A percentile compares a stretch with the other conserved stretches of the same genome.
Conservation (phyloP, 768 basidiomycete genomes). For the Boletus speciosus region DNA sequence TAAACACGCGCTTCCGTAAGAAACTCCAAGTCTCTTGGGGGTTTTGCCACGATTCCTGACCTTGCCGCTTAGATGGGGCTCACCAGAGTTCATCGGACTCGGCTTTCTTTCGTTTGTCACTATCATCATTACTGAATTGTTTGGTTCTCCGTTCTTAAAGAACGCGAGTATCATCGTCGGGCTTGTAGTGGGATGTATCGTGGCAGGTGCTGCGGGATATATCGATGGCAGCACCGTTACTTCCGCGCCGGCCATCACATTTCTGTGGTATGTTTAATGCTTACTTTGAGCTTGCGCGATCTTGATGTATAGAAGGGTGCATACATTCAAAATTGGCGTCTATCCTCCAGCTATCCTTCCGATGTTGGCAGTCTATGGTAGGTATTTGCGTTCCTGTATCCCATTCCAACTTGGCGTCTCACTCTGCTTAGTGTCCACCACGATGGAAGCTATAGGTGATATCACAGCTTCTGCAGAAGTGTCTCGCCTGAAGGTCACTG, state of each 20-base stretch:
- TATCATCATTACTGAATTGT: constrained; percentile 76
- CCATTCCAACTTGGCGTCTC: constrained; percentile 2
- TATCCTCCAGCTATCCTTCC: constrained; percentile 69
- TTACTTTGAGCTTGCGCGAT: not conserved
- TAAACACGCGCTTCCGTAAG: constrained; percentile 63
- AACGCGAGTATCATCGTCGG: constrained; percentile 77
- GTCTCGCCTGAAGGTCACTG: constrained; percentile 68
- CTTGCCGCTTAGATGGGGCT: constrained; percentile 58
- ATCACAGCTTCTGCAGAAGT: constrained; percentile 82
- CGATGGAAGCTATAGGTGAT: constrained; percentile 86
- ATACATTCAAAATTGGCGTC: constrained; percentile 71
- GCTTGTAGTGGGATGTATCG: constrained; percentile 73
- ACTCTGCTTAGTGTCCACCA: constrained; percentile 50
- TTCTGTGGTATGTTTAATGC: constrained; percentile 53
- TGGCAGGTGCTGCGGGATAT: constrained; percentile 76
- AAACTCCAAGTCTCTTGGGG: not conserved
- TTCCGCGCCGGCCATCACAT: constrained; percentile 73
- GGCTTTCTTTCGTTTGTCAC: constrained; percentile 79
- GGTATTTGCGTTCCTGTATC: not conserved
- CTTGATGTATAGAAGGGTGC: constrained; percentile 44
- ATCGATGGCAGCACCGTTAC: constrained; percentile 64
- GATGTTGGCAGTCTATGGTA: constrained; percentile 59
- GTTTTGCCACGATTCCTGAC: not conserved
- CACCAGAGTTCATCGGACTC: constrained; percentile 79
- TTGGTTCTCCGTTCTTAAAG: constrained; percentile 83